phyloP scores from a whole-genome alignment of 257 asterid genomes.

The Plantago ovata region DNA sequence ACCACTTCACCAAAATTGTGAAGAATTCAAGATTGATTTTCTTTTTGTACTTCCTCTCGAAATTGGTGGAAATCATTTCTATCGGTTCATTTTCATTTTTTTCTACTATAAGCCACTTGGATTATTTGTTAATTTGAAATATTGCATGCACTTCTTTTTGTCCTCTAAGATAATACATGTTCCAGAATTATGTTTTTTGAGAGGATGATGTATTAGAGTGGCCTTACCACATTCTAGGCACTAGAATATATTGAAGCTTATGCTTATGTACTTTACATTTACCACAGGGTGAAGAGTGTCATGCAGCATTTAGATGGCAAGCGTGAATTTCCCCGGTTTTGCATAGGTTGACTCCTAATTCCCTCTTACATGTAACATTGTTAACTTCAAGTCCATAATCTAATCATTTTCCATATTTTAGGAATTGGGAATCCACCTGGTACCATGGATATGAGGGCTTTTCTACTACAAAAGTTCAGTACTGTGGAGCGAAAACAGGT shows the following conservation, averaged over 20 bases:
- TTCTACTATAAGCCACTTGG: too few species aligned
- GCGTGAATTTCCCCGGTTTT: conserved; percentile 84
- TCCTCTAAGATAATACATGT: too few species aligned
- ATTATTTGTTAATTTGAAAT: too few species aligned
- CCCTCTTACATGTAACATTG: conserved; percentile 7
- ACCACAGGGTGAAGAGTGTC: conserved; percentile 79
- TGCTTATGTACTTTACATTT: conserved; percentile 6
- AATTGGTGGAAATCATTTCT: too few species aligned
- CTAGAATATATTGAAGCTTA: neutral
- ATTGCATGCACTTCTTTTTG: too few species aligned
- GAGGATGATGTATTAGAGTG: too few species aligned
- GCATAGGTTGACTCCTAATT: conserved; percentile 59
- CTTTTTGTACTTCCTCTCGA: too few species aligned
- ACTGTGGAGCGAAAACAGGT: conserved; percentile 72
- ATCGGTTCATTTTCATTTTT: too few species aligned
- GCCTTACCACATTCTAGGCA: neutral
- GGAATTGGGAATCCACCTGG: conserved; percentile 97
- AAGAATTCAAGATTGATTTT: too few species aligned
- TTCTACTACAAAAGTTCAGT: conserved; percentile 91
- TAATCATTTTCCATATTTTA: conserved; percentile 21
- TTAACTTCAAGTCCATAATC: conserved; percentile 7
- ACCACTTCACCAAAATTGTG: too few species aligned
- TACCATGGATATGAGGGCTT: conserved; percentile 91
- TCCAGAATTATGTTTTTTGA: too few species aligned
- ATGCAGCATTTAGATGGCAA: conserved; percentile 86